Percentiles rank a stretch among this genome's conserved stretches.
Evolutionary conservation across 352 stramenopile genomes (phyloP).

Genomic region (Phytophthora sp.): DNA sequence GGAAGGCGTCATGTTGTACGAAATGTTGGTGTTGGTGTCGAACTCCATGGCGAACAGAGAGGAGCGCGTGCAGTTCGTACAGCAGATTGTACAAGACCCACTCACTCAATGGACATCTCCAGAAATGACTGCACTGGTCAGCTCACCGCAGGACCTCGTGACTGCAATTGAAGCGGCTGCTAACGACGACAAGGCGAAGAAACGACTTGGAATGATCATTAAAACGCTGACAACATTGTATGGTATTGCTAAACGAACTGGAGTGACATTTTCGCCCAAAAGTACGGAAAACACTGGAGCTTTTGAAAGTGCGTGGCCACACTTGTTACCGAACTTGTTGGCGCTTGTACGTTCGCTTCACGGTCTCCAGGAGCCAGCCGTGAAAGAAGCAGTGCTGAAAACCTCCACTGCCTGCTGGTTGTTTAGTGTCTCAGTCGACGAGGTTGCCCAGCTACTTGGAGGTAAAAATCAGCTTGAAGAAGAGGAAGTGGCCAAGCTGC

Average conservation of each 20-base stretch:
- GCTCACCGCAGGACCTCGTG: slow-evolving; percentile 60
- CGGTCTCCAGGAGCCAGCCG: slow-evolving; percentile 51
- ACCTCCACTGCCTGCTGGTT: slow-evolving; percentile 68
- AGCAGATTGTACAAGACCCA: slow-evolving; percentile 77
- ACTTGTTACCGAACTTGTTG: slow-evolving; percentile 75
- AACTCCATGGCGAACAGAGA: slow-evolving; percentile 76
- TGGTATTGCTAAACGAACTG: slow-evolving; percentile 70
- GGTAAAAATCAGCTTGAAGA: slow-evolving; percentile 79
- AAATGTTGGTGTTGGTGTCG: slow-evolving; percentile 83
- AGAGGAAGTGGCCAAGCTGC: slow-evolving; percentile 64
- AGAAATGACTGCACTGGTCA: slow-evolving; percentile 70
- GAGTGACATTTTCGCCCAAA: slow-evolving; percentile 29
- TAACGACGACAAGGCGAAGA: slow-evolving; percentile 48
- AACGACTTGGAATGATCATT: slow-evolving; percentile 58
- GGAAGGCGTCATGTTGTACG: slow-evolving; percentile 80
- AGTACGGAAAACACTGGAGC: slow-evolving; percentile 35
- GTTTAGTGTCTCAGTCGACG: slow-evolving; percentile 72
- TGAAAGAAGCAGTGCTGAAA: slow-evolving; percentile 64
- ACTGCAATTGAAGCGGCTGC: slow-evolving; percentile 53
- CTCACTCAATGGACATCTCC: slow-evolving; percentile 66
- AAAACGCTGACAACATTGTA: slow-evolving; percentile 86
- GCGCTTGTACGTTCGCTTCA: slow-evolving; percentile 68
- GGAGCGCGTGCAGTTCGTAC: slow-evolving; percentile 67
- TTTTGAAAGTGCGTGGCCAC: slow-evolving; percentile 65
- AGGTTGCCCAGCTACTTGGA: slow-evolving; percentile 75